Percentiles rank a stretch among this genome's conserved stretches.
These are phyloP conservation scores for Quercus phellos DNA, from an alignment of 331 rosid genomes.

Conservation along the genomic window DNA sequence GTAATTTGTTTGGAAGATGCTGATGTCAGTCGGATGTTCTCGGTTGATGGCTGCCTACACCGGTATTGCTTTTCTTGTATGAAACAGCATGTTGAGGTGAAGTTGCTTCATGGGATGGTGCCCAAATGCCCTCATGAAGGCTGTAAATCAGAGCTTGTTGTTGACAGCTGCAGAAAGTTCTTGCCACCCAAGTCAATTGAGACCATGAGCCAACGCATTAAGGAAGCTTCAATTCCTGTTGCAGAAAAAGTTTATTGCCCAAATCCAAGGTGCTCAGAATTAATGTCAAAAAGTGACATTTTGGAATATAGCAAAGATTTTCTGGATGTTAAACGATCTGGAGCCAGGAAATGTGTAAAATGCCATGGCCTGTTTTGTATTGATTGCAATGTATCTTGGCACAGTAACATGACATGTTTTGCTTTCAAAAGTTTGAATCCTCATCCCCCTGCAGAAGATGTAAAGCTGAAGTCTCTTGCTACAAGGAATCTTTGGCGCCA, in stretches of 20 bases:
- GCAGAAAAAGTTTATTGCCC: conserved; percentile 70
- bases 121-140: conserved; percentile 66
- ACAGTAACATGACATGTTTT: conserved; percentile 44
- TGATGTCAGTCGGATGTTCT: conserved; percentile 37
- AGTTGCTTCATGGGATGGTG: conserved; percentile 51
- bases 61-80: conserved; percentile 70
- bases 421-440: conserved; percentile 39
- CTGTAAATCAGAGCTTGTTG: conserved; percentile 46
- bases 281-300: conserved; percentile 58
- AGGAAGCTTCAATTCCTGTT: conserved; percentile 62
- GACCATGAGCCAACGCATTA: conserved; percentile 44
- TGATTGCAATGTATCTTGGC: conserved; percentile 79
- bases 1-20: conserved; percentile 64
- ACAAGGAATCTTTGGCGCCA: conserved; percentile 54
- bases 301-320: conserved; percentile 40
- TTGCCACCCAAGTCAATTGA: conserved; percentile 46
- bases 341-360: conserved; percentile 57
- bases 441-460: conserved; percentile 40
- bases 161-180: conserved; percentile 62
- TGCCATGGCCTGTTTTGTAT: conserved; percentile 64
- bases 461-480: conserved; percentile 57
- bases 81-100: conserved; percentile 73
- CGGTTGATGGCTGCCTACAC: conserved; percentile 65
- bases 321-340: conserved; percentile 26
- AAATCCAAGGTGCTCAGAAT: conserved; percentile 56